A percentile compares a stretch with the other conserved stretches of the same genome.
These are phyloP conservation scores for Ophiocordyceps camponoti-floridani DNA, from an alignment of 2,329 filamentous ascomycete species.

Conservation along the genomic window DNA sequence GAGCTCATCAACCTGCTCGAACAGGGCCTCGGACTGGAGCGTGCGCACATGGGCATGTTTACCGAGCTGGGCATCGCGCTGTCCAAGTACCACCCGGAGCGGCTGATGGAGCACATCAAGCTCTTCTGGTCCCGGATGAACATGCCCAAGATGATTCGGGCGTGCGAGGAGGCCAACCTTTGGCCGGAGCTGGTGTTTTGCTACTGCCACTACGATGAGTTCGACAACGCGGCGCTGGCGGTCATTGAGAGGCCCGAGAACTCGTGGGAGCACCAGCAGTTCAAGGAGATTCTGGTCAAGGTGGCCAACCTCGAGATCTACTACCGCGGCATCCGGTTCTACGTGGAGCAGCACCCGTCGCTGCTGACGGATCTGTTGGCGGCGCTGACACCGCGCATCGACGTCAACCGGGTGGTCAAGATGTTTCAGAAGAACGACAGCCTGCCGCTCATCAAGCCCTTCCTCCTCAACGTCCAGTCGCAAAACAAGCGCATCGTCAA, in stretches of 20 bases:
- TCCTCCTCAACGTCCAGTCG: constrained; percentile 85
- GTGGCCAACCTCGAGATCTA: constrained; percentile 98
- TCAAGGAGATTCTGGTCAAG: constrained; percentile 98
- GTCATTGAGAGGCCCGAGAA: constrained; percentile 97
- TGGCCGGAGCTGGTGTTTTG: constrained; percentile 98
- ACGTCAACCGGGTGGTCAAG: constrained; percentile 96
- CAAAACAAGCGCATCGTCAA: constrained; percentile 99
- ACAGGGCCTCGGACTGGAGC: constrained; percentile 83
- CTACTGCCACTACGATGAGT: constrained; percentile 97
- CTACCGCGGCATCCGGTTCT: constrained; percentile 93
- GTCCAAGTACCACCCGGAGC: constrained; percentile 86
- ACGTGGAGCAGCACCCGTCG: constrained; percentile 90
- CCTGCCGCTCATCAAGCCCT: constrained; percentile 94
- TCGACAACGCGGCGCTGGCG: constrained; percentile 87
- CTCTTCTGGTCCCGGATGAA: constrained; percentile 98
- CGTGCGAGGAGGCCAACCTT: constrained; percentile 82
- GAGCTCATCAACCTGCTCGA: constrained; percentile 90
- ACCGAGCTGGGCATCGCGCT: constrained; percentile 83
- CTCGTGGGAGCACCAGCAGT: constrained; percentile 98
- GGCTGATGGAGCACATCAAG: constrained; percentile 96
- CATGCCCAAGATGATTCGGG: constrained; percentile 89
- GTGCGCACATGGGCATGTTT: constrained; percentile 94
- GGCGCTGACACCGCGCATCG: constrained; percentile 77
- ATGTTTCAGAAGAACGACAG: constrained; percentile 99
- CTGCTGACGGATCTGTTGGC: constrained; percentile 91